phyloP scores from a whole-genome alignment of 345 rosid species.

The Eucalyptus tenuipes region DNA sequence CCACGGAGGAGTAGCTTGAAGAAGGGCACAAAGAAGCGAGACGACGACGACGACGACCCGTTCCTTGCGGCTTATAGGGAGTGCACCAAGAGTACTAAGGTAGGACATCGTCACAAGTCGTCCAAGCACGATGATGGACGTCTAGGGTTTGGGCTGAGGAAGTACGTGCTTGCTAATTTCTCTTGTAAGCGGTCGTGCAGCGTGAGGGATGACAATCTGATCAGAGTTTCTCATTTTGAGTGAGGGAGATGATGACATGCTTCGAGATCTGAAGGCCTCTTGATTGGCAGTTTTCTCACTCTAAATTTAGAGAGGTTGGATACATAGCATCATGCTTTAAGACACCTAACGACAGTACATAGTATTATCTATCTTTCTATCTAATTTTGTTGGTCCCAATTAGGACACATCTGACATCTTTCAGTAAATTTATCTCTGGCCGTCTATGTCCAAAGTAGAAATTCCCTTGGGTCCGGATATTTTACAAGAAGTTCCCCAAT shows the following conservation, averaged over 20 bases:
- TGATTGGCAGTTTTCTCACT: not conserved
- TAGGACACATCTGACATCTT: not conserved
- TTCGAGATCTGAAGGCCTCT: not conserved
- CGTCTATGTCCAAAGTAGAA: not conserved
- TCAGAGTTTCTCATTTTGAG: slow-evolving; percentile 18
- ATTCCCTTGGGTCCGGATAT: not conserved
- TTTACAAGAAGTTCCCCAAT: not conserved
- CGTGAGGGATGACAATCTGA: slow-evolving; percentile 21
- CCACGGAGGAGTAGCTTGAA: slow-evolving; percentile 10
- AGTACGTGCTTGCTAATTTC: not conserved
- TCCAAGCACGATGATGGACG: not conserved
- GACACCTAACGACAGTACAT: not conserved
- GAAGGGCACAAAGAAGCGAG: slow-evolving; percentile 7
- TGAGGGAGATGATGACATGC: not conserved
- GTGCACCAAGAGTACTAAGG: slow-evolving; percentile 14
- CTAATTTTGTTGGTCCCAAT: not conserved
- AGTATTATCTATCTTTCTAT: not conserved
- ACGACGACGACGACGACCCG: slow-evolving; percentile 36
- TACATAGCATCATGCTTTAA: not conserved
- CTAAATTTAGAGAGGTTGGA: not conserved
- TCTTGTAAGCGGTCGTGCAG: slow-evolving; percentile 30
- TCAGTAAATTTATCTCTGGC: not conserved
- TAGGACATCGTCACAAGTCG: not conserved
- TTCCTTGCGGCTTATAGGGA: slow-evolving; percentile 34
- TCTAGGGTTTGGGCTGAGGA: not conserved